phyloP scores from a whole-genome alignment of 2,329 filamentous ascomycete species.

The Colletotrichum tofieldiae region DNA sequence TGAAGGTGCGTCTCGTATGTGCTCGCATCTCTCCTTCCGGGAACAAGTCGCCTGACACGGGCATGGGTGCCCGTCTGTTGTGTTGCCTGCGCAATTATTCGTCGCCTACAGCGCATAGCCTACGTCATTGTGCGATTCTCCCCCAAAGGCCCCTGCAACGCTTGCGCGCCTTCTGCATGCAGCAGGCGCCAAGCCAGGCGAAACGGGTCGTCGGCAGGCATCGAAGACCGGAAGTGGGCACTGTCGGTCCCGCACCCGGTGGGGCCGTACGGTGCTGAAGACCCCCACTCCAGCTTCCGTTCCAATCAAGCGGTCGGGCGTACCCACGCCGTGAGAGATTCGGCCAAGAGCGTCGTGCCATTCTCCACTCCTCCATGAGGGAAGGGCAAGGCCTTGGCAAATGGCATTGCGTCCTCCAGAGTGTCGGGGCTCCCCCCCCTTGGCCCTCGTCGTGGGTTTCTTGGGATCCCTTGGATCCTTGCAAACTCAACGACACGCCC shows the following conservation, averaged over 20 bases:
- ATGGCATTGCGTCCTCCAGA: neutral
- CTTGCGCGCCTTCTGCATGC: neutral
- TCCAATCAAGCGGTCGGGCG: conserved; percentile 21
- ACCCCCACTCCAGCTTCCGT: neutral
- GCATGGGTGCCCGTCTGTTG: neutral
- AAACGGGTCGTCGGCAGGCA: conserved; percentile 15
- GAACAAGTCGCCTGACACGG: conserved; percentile 13
- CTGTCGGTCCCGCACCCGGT: neutral
- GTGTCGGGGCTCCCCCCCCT: neutral
- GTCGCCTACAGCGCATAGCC: conserved; percentile 5
- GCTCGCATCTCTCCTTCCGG: neutral
- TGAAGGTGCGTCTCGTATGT: neutral
- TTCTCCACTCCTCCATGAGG: neutral
- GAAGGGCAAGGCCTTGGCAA: neutral
- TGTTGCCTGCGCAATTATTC: conserved; percentile 10
- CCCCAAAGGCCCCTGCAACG: neutral
- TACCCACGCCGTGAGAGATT: conserved; percentile 1
- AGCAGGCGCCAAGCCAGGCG: conserved; percentile 3
- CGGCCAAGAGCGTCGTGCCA: conserved; percentile 3
- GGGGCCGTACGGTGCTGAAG: conserved; percentile 11
- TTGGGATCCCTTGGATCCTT: neutral
- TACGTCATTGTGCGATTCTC: neutral
- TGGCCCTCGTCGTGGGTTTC: neutral
- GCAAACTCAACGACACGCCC: conserved; percentile 10
- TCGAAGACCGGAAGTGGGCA: neutral